phyloP scores from a whole-genome alignment of 2,329 filamentous ascomycete genomes.

The Sclerotinia nivalis region DNA sequence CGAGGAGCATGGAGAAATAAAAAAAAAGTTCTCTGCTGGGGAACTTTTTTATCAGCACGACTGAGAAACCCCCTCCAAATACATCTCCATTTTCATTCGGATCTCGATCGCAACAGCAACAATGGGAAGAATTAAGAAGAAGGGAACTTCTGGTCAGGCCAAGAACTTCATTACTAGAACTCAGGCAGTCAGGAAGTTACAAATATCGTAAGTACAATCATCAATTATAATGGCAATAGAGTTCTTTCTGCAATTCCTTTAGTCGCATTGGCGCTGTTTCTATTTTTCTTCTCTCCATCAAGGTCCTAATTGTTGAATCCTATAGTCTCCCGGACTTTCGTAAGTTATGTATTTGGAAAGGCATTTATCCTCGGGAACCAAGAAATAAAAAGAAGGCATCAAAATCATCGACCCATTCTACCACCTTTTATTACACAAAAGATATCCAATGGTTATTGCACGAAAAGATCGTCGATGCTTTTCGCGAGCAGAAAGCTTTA shows the following conservation, averaged over 20 bases:
- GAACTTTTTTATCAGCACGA: constrained; percentile 23
- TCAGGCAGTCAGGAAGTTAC: constrained; percentile 94
- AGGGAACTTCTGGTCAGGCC: constrained; percentile 81
- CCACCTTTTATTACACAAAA: constrained; percentile 89
- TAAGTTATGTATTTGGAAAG: constrained; percentile 99
- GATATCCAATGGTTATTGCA: constrained; percentile 98
- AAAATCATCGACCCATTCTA: constrained; percentile 84
- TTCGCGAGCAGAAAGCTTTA: constrained; percentile 94
- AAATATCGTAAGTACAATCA: constrained; percentile 54
- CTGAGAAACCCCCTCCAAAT: constrained; percentile 15
- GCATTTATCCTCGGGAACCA: constrained; percentile 96
- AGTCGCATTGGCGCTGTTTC: not conserved
- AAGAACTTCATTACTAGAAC: constrained; percentile 99
- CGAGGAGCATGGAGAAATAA: constrained; percentile 18
- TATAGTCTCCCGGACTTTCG: constrained; percentile 90
- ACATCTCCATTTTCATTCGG: not conserved
- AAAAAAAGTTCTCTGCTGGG: constrained; percentile 23
- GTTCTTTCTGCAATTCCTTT: not conserved
- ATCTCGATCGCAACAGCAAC: constrained; percentile 31
- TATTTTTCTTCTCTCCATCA: not conserved
- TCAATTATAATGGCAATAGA: not conserved
- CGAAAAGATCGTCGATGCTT: constrained; percentile 90
- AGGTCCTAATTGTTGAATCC: not conserved
- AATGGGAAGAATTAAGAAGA: constrained; percentile 86
- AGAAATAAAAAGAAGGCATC: constrained; percentile 96